Conservation (phyloP, 768 basidiomycete genomes). For the Collybiopsis confluens region DNA sequence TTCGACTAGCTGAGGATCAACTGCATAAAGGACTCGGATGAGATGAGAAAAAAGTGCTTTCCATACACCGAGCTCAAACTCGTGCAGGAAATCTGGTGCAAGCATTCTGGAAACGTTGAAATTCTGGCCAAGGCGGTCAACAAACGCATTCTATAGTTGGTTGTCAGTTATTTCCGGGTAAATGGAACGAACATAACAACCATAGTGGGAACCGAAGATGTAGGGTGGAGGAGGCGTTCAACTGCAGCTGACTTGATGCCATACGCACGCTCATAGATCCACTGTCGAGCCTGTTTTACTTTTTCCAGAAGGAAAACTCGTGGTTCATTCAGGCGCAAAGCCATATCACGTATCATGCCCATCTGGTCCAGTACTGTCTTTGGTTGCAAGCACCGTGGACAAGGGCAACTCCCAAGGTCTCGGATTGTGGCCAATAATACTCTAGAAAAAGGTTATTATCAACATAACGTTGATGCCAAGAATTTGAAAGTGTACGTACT, state of each 20-base stretch:
- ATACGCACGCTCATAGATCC: slow-evolving; percentile 8
- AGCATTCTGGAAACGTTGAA: slow-evolving; percentile 26
- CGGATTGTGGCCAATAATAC: slow-evolving; percentile 20
- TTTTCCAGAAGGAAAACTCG: not conserved
- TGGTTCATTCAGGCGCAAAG: not conserved
- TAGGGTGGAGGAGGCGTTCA: slow-evolving; percentile 11
- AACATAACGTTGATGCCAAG: not conserved
- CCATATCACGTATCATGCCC: slow-evolving; percentile 14
- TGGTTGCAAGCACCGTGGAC: slow-evolving; percentile 20
- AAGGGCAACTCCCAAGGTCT: slow-evolving; percentile 22
- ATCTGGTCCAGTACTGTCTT: slow-evolving; percentile 20
- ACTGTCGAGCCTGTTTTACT: slow-evolving; percentile 7
- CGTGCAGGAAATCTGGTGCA: slow-evolving; percentile 31
- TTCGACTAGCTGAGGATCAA: slow-evolving; percentile 16
- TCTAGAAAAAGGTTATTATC: too few relatives aligned
- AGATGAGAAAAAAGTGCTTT: slow-evolving; percentile 33
- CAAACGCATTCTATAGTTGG: slow-evolving; percentile 27
- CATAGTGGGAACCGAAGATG: slow-evolving; percentile 15
- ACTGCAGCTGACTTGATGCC: slow-evolving; percentile 2
- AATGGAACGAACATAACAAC: not conserved
- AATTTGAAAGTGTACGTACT: slow-evolving; percentile 22
- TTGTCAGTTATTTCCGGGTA: not conserved
- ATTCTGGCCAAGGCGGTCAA: slow-evolving; percentile 9
- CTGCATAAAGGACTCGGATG: slow-evolving; percentile 27
- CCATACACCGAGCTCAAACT: slow-evolving; percentile 38